Conservation (phyloP, 306 rosid species). For the Benincasa hispida region DNA sequence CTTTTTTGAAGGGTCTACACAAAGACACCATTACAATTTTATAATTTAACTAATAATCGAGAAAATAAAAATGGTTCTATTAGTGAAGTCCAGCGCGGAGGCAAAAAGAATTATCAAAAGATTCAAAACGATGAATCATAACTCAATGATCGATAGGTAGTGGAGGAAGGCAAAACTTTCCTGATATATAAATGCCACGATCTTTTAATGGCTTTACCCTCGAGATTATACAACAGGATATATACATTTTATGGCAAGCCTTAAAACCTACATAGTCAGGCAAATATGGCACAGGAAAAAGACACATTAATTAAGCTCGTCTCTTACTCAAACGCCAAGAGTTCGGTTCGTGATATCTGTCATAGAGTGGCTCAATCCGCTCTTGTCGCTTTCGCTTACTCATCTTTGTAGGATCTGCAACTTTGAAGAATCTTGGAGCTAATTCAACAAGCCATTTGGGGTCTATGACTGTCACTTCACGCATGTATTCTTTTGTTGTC, state of each 20-base stretch:
- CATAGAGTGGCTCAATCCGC: conserved; percentile 68
- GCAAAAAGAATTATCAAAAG: too few relatives aligned
- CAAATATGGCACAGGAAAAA: not conserved
- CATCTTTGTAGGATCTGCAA: conserved; percentile 64
- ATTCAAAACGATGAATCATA: too few relatives aligned
- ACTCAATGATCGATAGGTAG: too few relatives aligned
- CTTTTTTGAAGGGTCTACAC: too few relatives aligned
- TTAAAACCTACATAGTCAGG: not conserved
- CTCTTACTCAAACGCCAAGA: conserved; percentile 89
- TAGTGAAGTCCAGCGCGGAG: too few relatives aligned
- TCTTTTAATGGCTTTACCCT: not conserved
- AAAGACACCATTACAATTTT: too few relatives aligned
- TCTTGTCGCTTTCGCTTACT: conserved; percentile 80
- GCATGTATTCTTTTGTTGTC: conserved; percentile 87
- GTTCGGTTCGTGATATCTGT: conserved; percentile 85
- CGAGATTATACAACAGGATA: not conserved
- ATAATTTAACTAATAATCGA: not conserved
- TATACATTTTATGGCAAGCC: not conserved
- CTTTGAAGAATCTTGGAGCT: conserved; percentile 84
- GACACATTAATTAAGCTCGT: conserved; percentile 49
- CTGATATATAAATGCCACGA: not conserved
- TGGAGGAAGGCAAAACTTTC: not conserved
- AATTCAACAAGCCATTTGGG: conserved; percentile 88
- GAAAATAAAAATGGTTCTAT: not conserved
- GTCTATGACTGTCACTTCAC: conserved; percentile 65